These are phyloP conservation scores for Phytophthora brassicae DNA, from an alignment of 352 stramenopile species.

Conservation along the genomic window DNA sequence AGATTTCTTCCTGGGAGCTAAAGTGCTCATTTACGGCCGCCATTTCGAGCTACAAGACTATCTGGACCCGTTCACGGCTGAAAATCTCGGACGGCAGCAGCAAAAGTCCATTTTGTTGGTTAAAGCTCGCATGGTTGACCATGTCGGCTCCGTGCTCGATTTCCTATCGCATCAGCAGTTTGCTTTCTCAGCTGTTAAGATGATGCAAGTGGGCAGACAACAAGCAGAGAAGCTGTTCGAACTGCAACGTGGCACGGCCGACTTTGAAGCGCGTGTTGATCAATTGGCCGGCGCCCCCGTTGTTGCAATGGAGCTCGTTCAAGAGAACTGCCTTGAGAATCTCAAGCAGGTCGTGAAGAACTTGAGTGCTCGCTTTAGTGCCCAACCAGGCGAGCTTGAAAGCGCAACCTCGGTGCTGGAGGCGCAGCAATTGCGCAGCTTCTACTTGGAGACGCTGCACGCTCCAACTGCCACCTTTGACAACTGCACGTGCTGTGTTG, in stretches of 20 bases:
- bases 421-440: constrained; percentile 53
- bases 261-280: constrained; percentile 40
- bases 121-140: constrained; percentile 49
- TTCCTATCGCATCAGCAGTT: constrained; percentile 73
- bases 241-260: constrained; percentile 34
- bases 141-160: constrained; percentile 55
- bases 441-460: constrained; percentile 66
- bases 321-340: constrained; percentile 66
- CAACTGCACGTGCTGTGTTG: constrained; percentile 91
- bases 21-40: constrained; percentile 77
- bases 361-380: constrained; percentile 47
- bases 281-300: constrained; percentile 42
- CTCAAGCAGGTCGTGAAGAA: constrained; percentile 54
- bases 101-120: constrained; percentile 76
- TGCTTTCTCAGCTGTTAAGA: constrained; percentile 77
- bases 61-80: constrained; percentile 74
- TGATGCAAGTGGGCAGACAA: constrained; percentile 47
- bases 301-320: constrained; percentile 77
- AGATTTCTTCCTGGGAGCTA: constrained; percentile 87
- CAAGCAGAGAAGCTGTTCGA: constrained; percentile 64
- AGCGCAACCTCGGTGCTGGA: constrained; percentile 55
- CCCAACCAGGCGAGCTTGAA: constrained; percentile 48
- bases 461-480: constrained; percentile 73
- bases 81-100: constrained; percentile 63
- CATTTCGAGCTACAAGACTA: constrained; percentile 88